Base-by-base conservation (phyloP, 2,329 filamentous ascomycete genomes). In the Westerdykella sp. region DNA sequence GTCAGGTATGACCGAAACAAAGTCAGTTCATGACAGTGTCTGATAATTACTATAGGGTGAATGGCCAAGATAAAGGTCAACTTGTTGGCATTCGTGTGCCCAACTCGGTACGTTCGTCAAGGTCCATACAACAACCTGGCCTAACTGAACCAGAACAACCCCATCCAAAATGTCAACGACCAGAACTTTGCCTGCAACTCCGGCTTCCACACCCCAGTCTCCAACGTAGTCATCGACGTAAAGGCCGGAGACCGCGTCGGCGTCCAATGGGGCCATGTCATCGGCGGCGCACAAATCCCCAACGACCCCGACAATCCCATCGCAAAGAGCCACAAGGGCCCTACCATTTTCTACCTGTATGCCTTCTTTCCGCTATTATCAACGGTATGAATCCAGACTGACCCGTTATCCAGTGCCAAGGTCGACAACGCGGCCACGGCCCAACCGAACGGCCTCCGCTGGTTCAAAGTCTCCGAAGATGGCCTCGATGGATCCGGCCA, bases 181-280 rank as follows among this genome's bases (percentile, higher is more conserved):
- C 59, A 51, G 10, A 67, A 66, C 39, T 68, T 77, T 11, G 69
- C 73, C 35, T 77, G 74, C 60, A 74, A 74, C 56, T 67, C 65
- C 18, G 66, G 67, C 42, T 61, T 53, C 68, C 46, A 46, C 39
- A 51, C 54, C 51, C 61, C 61, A 5, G 54, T 62, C 7, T 67
- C 68, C 35, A 60, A 46, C 41, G 67, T 60, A 10, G 65, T 79
- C 40, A 72, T 79, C 49, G 63, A 67, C 34, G 71, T 78, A 40
- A 69, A 71, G 13, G 67, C 72, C 2, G 76, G 76, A 11, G 76
- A 77, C 55, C 67, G 70, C 50, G 63, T 79, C 37, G 76, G 75
- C 6, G 68, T 74, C 1, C 72, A 67, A 58, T 79, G 72, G 68
- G 73, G 74, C 34, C 76, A 79, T 53, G 66, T 78, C 40, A 72